Percentiles rank a stretch among this genome's conserved stretches.
Evolutionary conservation across 108 stramenopile genomes (phyloP).

Genomic region (Cyclotella baltica): DNA sequence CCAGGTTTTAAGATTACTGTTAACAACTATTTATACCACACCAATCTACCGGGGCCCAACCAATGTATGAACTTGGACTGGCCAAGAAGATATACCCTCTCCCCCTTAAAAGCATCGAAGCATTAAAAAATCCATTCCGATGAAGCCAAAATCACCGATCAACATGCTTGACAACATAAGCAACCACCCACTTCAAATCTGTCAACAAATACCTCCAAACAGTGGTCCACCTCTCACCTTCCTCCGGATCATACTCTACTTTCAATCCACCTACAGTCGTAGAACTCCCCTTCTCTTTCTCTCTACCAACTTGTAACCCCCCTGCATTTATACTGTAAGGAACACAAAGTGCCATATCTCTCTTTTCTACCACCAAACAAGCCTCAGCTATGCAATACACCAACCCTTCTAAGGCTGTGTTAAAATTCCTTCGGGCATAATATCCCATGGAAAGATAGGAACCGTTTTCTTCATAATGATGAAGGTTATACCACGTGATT

Average conservation of each 20-base stretch:
- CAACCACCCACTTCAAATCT: slow-evolving; percentile 77
- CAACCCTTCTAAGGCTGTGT: slow-evolving; percentile 70
- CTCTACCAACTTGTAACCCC: slow-evolving; percentile 46
- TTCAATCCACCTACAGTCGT: slow-evolving; percentile 67
- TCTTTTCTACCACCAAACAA: slow-evolving; percentile 51
- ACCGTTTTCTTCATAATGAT: slow-evolving; percentile 59
- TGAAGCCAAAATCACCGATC: slow-evolving; percentile 43
- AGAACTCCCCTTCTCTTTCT: slow-evolving; percentile 17
- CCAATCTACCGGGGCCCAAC: too few relatives aligned
- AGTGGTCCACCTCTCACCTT: slow-evolving; percentile 76
- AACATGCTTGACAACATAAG: slow-evolving; percentile 62
- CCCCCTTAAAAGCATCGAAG: too few relatives aligned
- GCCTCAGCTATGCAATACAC: slow-evolving; percentile 73
- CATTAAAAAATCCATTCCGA: too few relatives aligned
- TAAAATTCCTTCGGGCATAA: slow-evolving; percentile 80
- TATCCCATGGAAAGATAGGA: slow-evolving; percentile 53
- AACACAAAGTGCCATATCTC: slow-evolving; percentile 74
- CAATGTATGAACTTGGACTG: too few relatives aligned
- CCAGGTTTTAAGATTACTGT: too few relatives aligned
- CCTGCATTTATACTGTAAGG: slow-evolving; percentile 66
- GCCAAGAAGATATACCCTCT: too few relatives aligned
- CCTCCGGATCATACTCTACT: slow-evolving; percentile 54
- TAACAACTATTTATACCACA: too few relatives aligned
- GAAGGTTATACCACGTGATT: slow-evolving; percentile 52
- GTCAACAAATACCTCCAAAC: slow-evolving; percentile 85